Conservation (phyloP, 495 filamentous ascomycete species). For the Cairneyella variabilis region DNA sequence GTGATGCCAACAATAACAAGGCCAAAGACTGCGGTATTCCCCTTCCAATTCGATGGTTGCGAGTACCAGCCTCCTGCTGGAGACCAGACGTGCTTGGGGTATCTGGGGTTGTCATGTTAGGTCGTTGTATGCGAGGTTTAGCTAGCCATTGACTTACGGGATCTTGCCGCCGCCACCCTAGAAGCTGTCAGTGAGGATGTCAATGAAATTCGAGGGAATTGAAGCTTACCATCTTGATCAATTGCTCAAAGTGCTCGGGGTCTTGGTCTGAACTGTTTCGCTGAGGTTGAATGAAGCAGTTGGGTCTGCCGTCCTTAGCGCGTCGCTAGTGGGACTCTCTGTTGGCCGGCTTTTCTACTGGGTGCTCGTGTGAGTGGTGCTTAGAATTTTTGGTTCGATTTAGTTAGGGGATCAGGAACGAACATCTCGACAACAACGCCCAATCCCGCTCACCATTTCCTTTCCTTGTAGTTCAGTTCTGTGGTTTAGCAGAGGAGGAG, state of each 20-base stretch:
- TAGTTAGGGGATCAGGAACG: conserved; percentile 22
- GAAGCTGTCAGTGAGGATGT: conserved; percentile 34
- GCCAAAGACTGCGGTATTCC: conserved; percentile 83
- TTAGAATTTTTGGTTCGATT: conserved; percentile 27
- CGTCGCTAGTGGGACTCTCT: no score
- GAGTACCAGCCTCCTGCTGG: conserved; percentile 96
- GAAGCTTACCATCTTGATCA: conserved; percentile 37
- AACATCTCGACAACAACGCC: conserved; percentile 22
- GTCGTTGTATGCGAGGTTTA: background rate
- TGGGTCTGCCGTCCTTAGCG: conserved; percentile 23
- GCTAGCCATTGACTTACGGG: conserved; percentile 60
- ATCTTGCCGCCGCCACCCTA: conserved; percentile 80
- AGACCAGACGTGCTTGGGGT: conserved; percentile 99
- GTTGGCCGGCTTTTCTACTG: no score
- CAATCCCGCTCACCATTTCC: conserved; percentile 23
- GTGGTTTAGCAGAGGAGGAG: no score
- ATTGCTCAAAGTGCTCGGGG: conserved; percentile 23
- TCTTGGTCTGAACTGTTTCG: conserved; percentile 20
- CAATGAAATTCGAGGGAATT: background rate
- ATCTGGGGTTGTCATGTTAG: conserved; percentile 48
- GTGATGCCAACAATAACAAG: conserved; percentile 69
- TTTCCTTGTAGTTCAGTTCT: no score
- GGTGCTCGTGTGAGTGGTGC: conserved; percentile 26
- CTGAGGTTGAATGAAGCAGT: conserved; percentile 18
- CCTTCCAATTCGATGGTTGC: conserved; percentile 90